phyloP scores from a whole-genome alignment of 2,329 filamentous ascomycete species.

The Hypoxylon sp. region DNA sequence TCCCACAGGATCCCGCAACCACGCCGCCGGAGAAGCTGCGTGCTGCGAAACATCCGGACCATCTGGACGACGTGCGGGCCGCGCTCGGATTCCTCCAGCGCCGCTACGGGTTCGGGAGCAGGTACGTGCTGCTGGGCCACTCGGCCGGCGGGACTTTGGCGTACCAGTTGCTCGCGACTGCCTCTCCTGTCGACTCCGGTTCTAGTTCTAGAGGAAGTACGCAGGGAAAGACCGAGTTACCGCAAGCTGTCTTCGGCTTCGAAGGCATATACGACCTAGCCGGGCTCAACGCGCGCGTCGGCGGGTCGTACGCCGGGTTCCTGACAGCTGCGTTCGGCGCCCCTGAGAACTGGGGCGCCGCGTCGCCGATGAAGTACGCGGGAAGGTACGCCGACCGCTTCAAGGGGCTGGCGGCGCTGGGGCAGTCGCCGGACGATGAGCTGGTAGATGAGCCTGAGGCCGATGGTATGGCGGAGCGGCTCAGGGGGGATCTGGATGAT shows the following conservation, averaged over 20 bases:
- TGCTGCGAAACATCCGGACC: slow-evolving; percentile 68
- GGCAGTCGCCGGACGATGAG: slow-evolving; percentile 61
- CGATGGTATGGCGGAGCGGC: slow-evolving; percentile 64
- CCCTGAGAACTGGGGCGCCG: slow-evolving; percentile 62
- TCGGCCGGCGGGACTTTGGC: slow-evolving; percentile 73
- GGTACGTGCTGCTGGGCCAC: slow-evolving; percentile 71
- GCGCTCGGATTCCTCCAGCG: slow-evolving; percentile 64
- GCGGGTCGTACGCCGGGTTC: slow-evolving; percentile 67
- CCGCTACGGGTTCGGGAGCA: slow-evolving; percentile 57
- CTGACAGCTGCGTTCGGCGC: slow-evolving; percentile 71
- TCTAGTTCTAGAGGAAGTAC: slow-evolving; percentile 48
- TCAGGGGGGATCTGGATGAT: slow-evolving; percentile 57
- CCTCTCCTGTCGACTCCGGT: slow-evolving; percentile 39
- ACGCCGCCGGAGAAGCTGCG: slow-evolving; percentile 53
- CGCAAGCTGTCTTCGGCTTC: slow-evolving; percentile 69
- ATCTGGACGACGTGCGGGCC: slow-evolving; percentile 67
- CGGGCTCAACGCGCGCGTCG: slow-evolving; percentile 62
- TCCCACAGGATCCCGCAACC: slow-evolving; percentile 58
- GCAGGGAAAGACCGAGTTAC: slow-evolving; percentile 52
- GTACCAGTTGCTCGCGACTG: slow-evolving; percentile 68
- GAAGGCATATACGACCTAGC: slow-evolving; percentile 76
- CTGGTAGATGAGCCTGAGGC: slow-evolving; percentile 70
- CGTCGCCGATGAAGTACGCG: slow-evolving; percentile 64
- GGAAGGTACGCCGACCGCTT: slow-evolving; percentile 59
- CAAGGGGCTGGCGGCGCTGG: slow-evolving; percentile 56